Evolutionary conservation across 1,284 basidiomycete species (phyloP).

Genomic region (Leccinum pachyderme): DNA sequence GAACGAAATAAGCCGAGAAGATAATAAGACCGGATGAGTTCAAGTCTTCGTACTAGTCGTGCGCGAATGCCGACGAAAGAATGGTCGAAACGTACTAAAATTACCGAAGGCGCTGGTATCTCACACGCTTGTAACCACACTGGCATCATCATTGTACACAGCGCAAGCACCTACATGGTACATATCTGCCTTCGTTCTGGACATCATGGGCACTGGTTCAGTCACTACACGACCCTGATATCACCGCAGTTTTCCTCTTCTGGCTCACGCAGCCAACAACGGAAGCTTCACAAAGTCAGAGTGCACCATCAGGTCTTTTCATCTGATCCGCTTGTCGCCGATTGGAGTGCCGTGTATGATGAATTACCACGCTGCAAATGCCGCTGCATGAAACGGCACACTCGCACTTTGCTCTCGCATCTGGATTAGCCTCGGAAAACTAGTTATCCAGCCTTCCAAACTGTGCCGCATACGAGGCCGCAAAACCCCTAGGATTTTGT

Average conservation of each 20-base stretch:
- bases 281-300: not conserved
- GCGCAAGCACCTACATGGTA: too few species aligned
- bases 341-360: conserved; percentile 2
- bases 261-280: not conserved
- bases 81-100: not conserved
- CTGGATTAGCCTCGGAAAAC: not conserved
- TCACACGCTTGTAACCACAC: not conserved
- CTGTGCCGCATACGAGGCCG: not conserved
- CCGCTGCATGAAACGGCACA: not conserved
- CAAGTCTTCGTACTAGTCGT: not conserved
- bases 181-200: too few species aligned
- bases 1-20: conserved; percentile 3
- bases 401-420: not conserved
- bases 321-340: conserved; percentile 17
- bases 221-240: not conserved
- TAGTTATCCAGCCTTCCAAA: not conserved
- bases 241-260: not conserved
- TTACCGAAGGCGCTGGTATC: not conserved
- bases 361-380: conserved; percentile 4
- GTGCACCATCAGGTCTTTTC: conserved; percentile 9
- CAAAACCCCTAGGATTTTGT: not conserved
- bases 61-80: not conserved
- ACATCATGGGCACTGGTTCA: not conserved
- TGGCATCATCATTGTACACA: not conserved
- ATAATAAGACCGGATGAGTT: conserved; percentile 1